Conservation (phyloP, 2,329 filamentous ascomycete genomes). For the Ceratocystis papillata region DNA sequence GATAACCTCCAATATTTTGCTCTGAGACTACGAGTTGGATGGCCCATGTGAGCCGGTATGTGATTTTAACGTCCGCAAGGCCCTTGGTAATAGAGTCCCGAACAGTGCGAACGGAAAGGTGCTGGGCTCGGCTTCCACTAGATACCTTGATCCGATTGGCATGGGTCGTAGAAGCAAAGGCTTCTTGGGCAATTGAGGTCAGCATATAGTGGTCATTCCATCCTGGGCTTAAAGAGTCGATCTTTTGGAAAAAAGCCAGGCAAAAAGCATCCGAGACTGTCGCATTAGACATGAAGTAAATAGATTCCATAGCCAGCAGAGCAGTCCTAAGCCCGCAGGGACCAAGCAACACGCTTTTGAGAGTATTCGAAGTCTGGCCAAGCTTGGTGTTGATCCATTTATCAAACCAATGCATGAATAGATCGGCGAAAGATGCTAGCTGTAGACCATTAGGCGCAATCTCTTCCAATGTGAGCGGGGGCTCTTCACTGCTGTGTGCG, state of each 20-base stretch:
- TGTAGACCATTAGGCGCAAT: conserved; percentile 41
- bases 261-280: conserved; percentile 55
- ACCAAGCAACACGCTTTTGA: conserved; percentile 57
- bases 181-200: conserved; percentile 64
- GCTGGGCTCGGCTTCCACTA: conserved; percentile 35
- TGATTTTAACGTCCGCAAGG: conserved; percentile 52
- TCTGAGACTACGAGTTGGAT: conserved; percentile 62
- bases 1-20: conserved; percentile 54
- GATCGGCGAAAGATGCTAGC: conserved; percentile 59
- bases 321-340: conserved; percentile 56
- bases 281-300: conserved; percentile 72
- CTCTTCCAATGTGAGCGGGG: conserved; percentile 44
- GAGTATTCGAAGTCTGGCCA: conserved; percentile 52
- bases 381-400: conserved; percentile 69
- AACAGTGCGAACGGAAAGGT: conserved; percentile 37
- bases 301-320: conserved; percentile 54
- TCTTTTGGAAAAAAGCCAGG: conserved; percentile 59
- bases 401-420: conserved; percentile 61
- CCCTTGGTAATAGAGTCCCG: conserved; percentile 46
- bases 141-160: conserved; percentile 52
- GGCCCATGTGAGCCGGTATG: conserved; percentile 57
- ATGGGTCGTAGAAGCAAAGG: conserved; percentile 53
- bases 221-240: conserved; percentile 48
- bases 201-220: conserved; percentile 79
- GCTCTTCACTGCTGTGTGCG: conserved; percentile 33